Percentiles rank a stretch among this genome's conserved stretches.
phyloP scores from a whole-genome alignment of 768 basidiomycete genomes.

The Amanita rubescens region DNA sequence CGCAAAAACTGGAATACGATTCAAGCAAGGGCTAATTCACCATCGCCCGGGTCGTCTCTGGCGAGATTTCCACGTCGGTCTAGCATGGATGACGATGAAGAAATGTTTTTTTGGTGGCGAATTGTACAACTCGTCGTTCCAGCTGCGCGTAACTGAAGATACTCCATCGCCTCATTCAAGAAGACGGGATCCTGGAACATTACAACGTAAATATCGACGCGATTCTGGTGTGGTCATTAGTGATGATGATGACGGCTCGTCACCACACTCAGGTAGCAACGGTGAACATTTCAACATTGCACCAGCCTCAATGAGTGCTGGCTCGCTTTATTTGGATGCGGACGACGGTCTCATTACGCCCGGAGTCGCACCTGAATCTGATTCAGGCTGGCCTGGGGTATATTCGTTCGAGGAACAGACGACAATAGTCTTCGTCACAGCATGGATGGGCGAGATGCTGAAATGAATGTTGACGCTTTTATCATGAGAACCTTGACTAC shows the following conservation, averaged over 20 bases:
- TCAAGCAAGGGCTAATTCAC: conserved; percentile 28
- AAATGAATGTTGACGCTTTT: conserved; percentile 53
- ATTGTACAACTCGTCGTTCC: conserved; percentile 44
- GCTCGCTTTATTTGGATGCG: conserved; percentile 48
- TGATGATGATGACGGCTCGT: conserved; percentile 44
- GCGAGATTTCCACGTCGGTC: conserved; percentile 16
- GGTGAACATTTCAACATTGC: conserved; percentile 28
- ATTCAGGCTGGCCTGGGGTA: conserved; percentile 57
- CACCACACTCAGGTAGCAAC: conserved; percentile 16
- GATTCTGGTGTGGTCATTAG: conserved; percentile 60
- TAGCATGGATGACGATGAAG: conserved; percentile 40
- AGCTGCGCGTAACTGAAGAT: conserved; percentile 44
- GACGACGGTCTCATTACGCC: conserved; percentile 72
- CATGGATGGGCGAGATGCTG: not conserved
- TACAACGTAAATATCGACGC: conserved; percentile 63
- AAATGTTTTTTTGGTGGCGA: conserved; percentile 47
- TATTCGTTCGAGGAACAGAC: conserved; percentile 36
- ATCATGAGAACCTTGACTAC: conserved; percentile 62
- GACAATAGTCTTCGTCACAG: conserved; percentile 16
- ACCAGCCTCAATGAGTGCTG: conserved; percentile 55
- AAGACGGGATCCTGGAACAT: conserved; percentile 22
- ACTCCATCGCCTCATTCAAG: conserved; percentile 51
- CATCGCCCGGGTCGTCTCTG: conserved; percentile 50
- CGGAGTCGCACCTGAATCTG: conserved; percentile 40
- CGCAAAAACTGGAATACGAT: conserved; percentile 32